A percentile compares a stretch with the other conserved stretches of the same genome.
Conservation (phyloP, 495 filamentous ascomycete genomes). For the Parachaetomium inaequale region DNA sequence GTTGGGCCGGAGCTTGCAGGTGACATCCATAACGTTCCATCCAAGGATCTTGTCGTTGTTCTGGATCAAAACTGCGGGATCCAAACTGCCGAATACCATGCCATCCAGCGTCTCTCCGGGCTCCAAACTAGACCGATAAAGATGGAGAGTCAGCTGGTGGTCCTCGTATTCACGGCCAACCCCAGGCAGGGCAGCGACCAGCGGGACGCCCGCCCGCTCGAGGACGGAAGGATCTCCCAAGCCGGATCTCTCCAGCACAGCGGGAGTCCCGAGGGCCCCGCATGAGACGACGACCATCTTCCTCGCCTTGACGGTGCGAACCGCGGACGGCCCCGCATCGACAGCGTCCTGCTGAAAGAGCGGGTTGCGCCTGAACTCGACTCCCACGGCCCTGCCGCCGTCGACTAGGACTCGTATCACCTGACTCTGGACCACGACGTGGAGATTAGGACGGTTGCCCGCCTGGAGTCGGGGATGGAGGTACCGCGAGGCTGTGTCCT, state of each 20-base stretch:
- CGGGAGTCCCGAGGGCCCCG: slow-evolving; percentile 55
- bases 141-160: slow-evolving; percentile 38
- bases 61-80: slow-evolving; percentile 21
- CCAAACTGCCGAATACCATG: slow-evolving; percentile 24
- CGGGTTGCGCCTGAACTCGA: slow-evolving; percentile 41
- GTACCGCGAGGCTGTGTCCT: slow-evolving; percentile 44
- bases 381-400: slow-evolving; percentile 40
- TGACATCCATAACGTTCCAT: slow-evolving; percentile 49
- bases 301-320: slow-evolving; percentile 45
- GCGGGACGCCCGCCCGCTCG: slow-evolving; percentile 30
- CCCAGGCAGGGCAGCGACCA: slow-evolving; percentile 42
- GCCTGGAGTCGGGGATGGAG: slow-evolving; percentile 45
- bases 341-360: slow-evolving; percentile 16
- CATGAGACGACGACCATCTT: slow-evolving; percentile 55
- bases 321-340: slow-evolving; percentile 16
- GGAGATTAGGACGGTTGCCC: slow-evolving; percentile 47
- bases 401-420: slow-evolving; percentile 52
- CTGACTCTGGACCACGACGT: slow-evolving; percentile 47
- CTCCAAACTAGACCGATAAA: slow-evolving; percentile 33
- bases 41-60: slow-evolving; percentile 34
- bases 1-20: slow-evolving; percentile 39
- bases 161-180: slow-evolving; percentile 52
- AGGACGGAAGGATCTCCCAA: slow-evolving; percentile 46
- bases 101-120: slow-evolving; percentile 39
- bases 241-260: slow-evolving; percentile 60